phyloP scores from a whole-genome alignment of 805 yeast species.

The Millerozyma miso region DNA sequence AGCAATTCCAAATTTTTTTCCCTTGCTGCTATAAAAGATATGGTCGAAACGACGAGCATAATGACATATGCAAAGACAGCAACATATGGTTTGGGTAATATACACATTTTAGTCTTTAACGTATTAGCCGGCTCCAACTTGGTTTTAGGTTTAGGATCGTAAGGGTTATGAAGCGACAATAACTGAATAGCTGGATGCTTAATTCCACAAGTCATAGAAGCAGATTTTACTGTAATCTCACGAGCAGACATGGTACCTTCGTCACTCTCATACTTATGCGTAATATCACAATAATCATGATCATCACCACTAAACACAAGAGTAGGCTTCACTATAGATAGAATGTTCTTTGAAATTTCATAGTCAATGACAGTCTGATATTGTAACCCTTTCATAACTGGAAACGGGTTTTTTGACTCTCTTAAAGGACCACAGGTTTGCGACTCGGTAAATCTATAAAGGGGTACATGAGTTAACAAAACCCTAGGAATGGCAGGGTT shows the following conservation, averaged over 20 bases:
- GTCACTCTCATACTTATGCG: constrained; percentile 39
- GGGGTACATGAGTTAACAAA: constrained; percentile 82
- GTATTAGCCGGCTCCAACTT: constrained; percentile 10
- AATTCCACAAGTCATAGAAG: constrained; percentile 92
- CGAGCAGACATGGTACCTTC: constrained; percentile 35
- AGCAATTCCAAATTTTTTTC: background rate
- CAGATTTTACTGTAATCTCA: constrained; percentile 85
- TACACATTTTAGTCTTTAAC: constrained; percentile 47
- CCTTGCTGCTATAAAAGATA: background rate
- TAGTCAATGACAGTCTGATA: constrained; percentile 84
- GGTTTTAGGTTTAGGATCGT: constrained; percentile 10
- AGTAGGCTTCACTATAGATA: constrained; percentile 59
- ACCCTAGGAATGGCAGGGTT: constrained; percentile 51
- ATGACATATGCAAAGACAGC: constrained; percentile 5
- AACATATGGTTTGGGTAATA: constrained; percentile 49
- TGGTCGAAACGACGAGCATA: background rate
- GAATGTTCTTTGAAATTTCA: constrained; percentile 53
- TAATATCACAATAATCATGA: constrained; percentile 87
- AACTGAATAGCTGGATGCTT: constrained; percentile 81
- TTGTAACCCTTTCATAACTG: constrained; percentile 71
- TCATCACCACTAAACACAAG: constrained; percentile 89
- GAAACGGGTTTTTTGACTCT: constrained; percentile 63
- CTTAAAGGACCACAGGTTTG: constrained; percentile 74
- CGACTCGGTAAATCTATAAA: constrained; percentile 60
- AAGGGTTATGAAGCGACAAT: constrained; percentile 57